Evolutionary conservation across 768 basidiomycete genomes (phyloP).

Genomic region (Tubosaeta brunneosetosa): DNA sequence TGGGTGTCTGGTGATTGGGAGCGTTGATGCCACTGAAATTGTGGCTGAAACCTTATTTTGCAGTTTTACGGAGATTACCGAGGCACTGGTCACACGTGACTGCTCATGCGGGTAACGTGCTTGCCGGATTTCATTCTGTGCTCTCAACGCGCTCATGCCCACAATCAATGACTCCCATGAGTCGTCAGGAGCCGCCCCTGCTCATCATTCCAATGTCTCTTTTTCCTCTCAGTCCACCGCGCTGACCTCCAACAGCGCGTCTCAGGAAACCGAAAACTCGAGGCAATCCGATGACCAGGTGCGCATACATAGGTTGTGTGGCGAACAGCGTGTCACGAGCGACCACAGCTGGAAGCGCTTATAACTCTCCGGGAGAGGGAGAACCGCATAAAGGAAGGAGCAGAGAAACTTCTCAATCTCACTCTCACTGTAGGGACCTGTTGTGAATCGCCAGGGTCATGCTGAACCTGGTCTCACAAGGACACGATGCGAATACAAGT

Average conservation of each 20-base stretch:
- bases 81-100: background rate
- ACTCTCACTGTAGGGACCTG: conserved; percentile 40
- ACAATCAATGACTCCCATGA: conserved; percentile 28
- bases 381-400: conserved; percentile 84
- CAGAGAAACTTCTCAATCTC: conserved; percentile 82
- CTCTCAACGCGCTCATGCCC: conserved; percentile 20
- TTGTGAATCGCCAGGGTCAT: conserved; percentile 3
- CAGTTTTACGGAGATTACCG: conserved; percentile 30
- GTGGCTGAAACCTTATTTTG: conserved; percentile 32
- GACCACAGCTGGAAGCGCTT: conserved; percentile 57
- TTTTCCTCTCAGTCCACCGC: conserved; percentile 29
- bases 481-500: conserved; percentile 68
- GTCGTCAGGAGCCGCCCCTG: conserved; percentile 10
- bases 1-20: conserved; percentile 43
- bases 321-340: conserved; percentile 3
- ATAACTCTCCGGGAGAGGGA: conserved; percentile 68
- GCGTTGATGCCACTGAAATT: conserved; percentile 35
- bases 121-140: background rate
- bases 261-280: conserved; percentile 22
- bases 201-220: conserved; percentile 26
- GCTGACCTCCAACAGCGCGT: conserved; percentile 19
- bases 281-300: conserved; percentile 29
- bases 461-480: conserved; percentile 30
- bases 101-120: background rate
- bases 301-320: conserved; percentile 3